A percentile compares a stretch with the other conserved stretches of the same genome.
Conservation (phyloP, 2,329 filamentous ascomycete genomes). For the Xylaria arbuscula region DNA sequence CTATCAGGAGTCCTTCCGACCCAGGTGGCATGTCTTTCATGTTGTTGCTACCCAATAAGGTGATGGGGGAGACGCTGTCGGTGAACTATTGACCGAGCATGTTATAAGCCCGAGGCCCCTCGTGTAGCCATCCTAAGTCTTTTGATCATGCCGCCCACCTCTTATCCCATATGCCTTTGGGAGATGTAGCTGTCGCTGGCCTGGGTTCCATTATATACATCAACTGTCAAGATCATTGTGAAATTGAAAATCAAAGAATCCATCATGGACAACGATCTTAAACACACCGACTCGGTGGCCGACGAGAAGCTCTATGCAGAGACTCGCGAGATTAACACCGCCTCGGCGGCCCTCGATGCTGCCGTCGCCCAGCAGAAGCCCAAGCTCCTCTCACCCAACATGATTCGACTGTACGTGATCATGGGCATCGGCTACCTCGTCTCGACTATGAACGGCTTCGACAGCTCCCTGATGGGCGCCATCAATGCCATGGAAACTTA, state of each 20-base stretch:
- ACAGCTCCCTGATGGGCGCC: slow-evolving; percentile 64
- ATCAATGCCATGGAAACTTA: slow-evolving; percentile 66
- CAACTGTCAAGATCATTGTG: neutral
- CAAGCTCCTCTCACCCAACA: slow-evolving; percentile 49
- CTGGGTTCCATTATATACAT: neutral
- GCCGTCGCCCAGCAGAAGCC: slow-evolving; percentile 52
- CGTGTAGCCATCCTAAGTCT: slow-evolving; percentile 14
- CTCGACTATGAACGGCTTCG: slow-evolving; percentile 68
- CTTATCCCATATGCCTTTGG: neutral
- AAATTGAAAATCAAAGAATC: slow-evolving; percentile 34
- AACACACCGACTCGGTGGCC: slow-evolving; percentile 36
- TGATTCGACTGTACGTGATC: slow-evolving; percentile 54
- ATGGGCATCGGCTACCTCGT: slow-evolving; percentile 56
- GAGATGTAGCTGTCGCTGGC: neutral
- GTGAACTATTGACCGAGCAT: slow-evolving; percentile 27
- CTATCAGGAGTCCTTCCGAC: neutral
- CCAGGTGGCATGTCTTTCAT: slow-evolving; percentile 11
- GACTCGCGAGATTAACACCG: slow-evolving; percentile 51
- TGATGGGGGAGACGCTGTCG: slow-evolving; percentile 8
- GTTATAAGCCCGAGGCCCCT: slow-evolving; percentile 29
- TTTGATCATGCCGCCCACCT: neutral
- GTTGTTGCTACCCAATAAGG: slow-evolving; percentile 9
- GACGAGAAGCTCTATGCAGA: slow-evolving; percentile 45
- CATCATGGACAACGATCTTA: slow-evolving; percentile 33
- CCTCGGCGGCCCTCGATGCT: slow-evolving; percentile 52